A percentile compares a stretch with the other conserved stretches of the same genome.
These are phyloP conservation scores for Dactylellina leptospora DNA, from an alignment of 2,329 filamentous ascomycete genomes.

Conservation along the genomic window DNA sequence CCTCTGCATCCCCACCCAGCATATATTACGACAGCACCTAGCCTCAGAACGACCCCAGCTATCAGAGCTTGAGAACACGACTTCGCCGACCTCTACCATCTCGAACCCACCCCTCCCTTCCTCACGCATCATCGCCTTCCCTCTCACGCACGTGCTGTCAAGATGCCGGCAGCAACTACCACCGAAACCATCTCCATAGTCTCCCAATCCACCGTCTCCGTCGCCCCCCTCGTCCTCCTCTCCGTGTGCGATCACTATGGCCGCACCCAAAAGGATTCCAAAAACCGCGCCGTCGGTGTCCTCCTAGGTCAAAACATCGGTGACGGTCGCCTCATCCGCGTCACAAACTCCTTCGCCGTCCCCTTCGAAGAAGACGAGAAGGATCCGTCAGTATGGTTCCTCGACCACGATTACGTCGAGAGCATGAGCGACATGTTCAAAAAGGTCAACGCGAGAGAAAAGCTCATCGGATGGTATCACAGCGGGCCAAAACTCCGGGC, in stretches of 20 bases:
- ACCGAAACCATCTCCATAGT: conserved; percentile 52
- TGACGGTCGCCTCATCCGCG: conserved; percentile 79
- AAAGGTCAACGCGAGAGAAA: conserved; percentile 98
- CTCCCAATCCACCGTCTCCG: conserved; percentile 76
- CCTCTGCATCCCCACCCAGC: background rate
- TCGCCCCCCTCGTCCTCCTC: conserved; percentile 95
- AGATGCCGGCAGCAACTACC: conserved; percentile 48
- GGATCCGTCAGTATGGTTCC: conserved; percentile 97
- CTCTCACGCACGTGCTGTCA: background rate
- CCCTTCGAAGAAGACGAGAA: conserved; percentile 99
- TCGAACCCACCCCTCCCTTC: background rate
- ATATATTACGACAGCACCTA: conserved; percentile 28
- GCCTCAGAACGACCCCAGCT: conserved; percentile 3
- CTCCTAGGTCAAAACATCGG: conserved; percentile 95
- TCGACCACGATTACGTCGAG: conserved; percentile 99
- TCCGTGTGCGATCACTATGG: conserved; percentile 99
- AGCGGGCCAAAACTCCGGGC: conserved; percentile 95
- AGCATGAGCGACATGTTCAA: conserved; percentile 99
- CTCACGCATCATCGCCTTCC: background rate
- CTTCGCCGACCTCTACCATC: conserved; percentile 2
- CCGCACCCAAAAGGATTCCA: conserved; percentile 86
- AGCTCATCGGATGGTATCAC: conserved; percentile 99
- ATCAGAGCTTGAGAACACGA: conserved; percentile 5
- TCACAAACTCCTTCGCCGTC: conserved; percentile 99
- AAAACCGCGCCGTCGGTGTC: conserved; percentile 90